Base-by-base conservation (phyloP, 2,329 filamentous ascomycete genomes). In the Neonectria coccinea region DNA sequence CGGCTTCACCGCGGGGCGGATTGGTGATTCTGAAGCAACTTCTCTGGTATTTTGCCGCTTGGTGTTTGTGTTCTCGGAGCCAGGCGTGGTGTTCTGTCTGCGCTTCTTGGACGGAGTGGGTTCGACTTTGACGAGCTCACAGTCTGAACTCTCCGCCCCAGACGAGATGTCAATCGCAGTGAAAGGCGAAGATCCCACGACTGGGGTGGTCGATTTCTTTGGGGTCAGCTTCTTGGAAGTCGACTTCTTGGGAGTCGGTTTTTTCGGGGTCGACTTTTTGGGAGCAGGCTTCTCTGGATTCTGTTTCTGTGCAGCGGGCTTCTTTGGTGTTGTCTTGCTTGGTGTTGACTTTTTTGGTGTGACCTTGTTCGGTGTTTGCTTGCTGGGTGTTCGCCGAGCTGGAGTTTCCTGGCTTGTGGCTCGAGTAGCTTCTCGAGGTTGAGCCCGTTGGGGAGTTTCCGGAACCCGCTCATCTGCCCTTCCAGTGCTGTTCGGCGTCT, bases 81-180 rank as follows among this genome's bases (percentile, higher is more conserved):
- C 12, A 9, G 54, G 45, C n/a, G 33, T 18, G 33, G 55, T 20
- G 14, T 12, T n/a, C 9, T 22, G 53, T 22, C 67, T 73, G 10
- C 62, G 58, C 62, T 72, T 70, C 11, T 41, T 44, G 4, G 29
- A 60, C 12, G 64, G 52, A 18, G 61, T 56, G 20, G 67, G 61
- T 1, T 29, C 29, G 1, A 69, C 58, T 10, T 65, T 51, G 27
- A 59, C 48, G 9, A 70, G 66, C 56, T 66, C 44, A 18, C 62
- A 67, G 5, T 72, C 70, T 12, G 67, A 67, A 44, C 56, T 65
- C 8, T 66, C 67, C 14, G 57, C 52, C 6, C 27, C 55, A 8
- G 71, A 73, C 2, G 69, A 70, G 10, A 74, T 64, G 11, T 63
- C 62, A 29, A 73, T 70, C 5, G 72, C 63, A 2, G 63, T 56